A percentile compares a stretch with the other conserved stretches of the same genome.
Conservation (phyloP, 176 grass and related monocot genomes). For the Paspalum notatum region DNA sequence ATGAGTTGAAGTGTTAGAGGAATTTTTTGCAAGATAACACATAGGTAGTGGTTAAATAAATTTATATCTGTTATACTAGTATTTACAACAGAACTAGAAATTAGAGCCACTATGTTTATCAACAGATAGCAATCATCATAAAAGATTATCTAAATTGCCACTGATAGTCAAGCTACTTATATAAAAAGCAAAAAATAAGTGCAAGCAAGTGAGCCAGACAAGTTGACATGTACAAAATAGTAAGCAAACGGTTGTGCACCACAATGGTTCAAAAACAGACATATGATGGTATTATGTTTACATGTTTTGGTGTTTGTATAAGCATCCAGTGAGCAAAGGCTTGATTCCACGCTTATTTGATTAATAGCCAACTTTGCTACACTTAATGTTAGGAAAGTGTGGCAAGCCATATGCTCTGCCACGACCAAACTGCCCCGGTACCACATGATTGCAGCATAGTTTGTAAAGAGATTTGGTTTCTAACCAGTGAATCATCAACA, state of each 20-base stretch:
- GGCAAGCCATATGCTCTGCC: background rate
- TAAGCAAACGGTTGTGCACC: background rate
- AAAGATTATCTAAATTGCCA: slow-evolving; percentile 10
- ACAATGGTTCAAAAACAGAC: slow-evolving; percentile 1
- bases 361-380: slow-evolving; percentile 1
- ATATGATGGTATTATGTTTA: slow-evolving; percentile 13
- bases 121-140: slow-evolving; percentile 6
- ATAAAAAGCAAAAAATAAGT: slow-evolving; percentile 11
- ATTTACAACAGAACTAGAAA: background rate
- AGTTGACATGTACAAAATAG: slow-evolving; percentile 12
- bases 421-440: background rate
- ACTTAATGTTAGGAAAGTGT: slow-evolving; percentile 20
- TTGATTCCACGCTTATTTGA: background rate
- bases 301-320: slow-evolving; percentile 25
- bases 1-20: background rate
- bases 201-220: slow-evolving; percentile 11
- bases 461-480: background rate
- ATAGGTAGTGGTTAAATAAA: slow-evolving; percentile 2
- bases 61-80: background rate
- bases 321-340: slow-evolving; percentile 14
- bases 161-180: background rate
- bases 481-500: slow-evolving; percentile 3
- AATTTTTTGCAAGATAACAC: background rate
- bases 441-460: background rate
- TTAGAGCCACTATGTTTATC: background rate